Conservation (phyloP, 768 basidiomycete species). For the Gautieria morchelliformis region DNA sequence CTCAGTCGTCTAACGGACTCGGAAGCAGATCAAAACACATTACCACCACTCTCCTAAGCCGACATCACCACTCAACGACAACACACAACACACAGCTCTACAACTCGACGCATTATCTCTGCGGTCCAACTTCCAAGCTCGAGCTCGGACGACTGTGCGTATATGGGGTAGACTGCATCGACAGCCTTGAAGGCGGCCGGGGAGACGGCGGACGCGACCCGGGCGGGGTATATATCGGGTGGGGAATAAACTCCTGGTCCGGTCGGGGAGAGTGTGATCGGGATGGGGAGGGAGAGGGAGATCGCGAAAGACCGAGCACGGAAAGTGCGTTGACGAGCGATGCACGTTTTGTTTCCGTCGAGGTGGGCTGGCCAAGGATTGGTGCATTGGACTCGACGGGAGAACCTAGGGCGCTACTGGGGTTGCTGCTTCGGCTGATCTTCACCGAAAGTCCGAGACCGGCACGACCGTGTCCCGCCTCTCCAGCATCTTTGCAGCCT, state of each 20-base stretch:
- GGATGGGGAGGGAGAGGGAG: not conserved
- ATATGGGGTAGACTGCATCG: not conserved
- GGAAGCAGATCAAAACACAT: too few relatives aligned
- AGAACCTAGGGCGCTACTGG: not conserved
- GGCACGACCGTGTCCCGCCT: not conserved
- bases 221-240: constrained; percentile 7
- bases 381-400: not conserved
- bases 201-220: constrained; percentile 1
- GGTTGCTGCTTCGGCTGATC: not conserved
- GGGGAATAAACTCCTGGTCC: not conserved
- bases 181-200: not conserved
- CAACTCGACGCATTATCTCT: too few relatives aligned
- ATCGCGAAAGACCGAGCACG: not conserved
- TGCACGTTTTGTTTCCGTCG: not conserved
- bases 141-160: not conserved
- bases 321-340: constrained; percentile 1
- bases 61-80: too few relatives aligned
- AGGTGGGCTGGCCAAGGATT: not conserved
- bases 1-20: too few relatives aligned
- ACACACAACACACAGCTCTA: too few relatives aligned
- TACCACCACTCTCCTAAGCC: too few relatives aligned
- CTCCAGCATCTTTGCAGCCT: not conserved
- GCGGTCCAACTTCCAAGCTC: not conserved
- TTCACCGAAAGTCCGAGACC: not conserved
- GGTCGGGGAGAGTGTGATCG: constrained; percentile 1